Percentiles rank a stretch among this genome's conserved stretches.
These are phyloP conservation scores for Mycosarcoma maydis DNA, from an alignment of 1,284 basidiomycete genomes.

Conservation along the genomic window DNA sequence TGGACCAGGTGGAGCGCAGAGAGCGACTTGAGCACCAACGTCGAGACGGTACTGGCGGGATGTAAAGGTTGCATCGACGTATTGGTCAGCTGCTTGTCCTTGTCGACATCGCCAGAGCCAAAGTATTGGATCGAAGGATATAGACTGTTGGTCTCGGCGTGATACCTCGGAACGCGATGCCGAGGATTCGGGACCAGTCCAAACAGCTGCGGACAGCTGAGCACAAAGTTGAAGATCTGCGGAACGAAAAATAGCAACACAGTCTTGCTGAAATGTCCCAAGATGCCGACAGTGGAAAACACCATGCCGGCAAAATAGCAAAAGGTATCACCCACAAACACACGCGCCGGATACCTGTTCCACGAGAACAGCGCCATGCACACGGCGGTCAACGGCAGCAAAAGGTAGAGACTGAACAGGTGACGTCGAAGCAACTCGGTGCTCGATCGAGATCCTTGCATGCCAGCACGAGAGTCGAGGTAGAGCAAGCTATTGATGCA, in stretches of 20 bases:
- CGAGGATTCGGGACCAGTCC: conserved; percentile 91
- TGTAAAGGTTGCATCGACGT: conserved; percentile 11
- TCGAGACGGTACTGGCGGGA: conserved; percentile 14
- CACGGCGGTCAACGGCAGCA: conserved; percentile 90
- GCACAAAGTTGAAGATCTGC: conserved; percentile 95
- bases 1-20: conserved; percentile 33
- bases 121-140: conserved; percentile 55
- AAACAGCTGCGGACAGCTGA: conserved; percentile 94
- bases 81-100: conserved; percentile 6
- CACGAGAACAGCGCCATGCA: conserved; percentile 77
- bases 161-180: conserved; percentile 81
- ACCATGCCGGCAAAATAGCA: conserved; percentile 85
- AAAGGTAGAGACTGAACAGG: conserved; percentile 93
- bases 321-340: conserved; percentile 95
- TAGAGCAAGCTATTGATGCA: conserved; percentile 91
- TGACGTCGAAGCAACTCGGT: conserved; percentile 86
- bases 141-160: conserved; percentile 20
- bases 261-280: conserved; percentile 95
- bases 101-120: not conserved
- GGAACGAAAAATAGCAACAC: conserved; percentile 95
- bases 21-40: conserved; percentile 25
- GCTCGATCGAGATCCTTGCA: conserved; percentile 40
- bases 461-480: conserved; percentile 56
- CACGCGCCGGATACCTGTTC: conserved; percentile 81
- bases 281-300: conserved; percentile 56